Evolutionary conservation across 805 yeast species (phyloP), one percentile per base, ranked within the genome.

Genomic region (Jamesozyma rosinii): DNA sequence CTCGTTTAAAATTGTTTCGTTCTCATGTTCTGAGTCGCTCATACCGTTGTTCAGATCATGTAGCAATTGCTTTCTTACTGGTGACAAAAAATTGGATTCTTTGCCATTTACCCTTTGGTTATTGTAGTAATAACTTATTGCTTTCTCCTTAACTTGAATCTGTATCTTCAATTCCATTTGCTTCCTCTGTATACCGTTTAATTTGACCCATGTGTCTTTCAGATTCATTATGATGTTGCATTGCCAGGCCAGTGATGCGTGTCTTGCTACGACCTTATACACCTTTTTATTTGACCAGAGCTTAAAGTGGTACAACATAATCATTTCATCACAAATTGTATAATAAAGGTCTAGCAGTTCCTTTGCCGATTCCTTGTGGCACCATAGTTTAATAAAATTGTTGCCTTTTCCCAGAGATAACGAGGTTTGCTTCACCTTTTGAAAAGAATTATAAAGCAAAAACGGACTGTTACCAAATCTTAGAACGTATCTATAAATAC

Each of bases 391-490:
- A 17, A 34, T 10, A 35, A 35, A 24, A 20, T 17, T 38, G n/a
- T 18, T n/a, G 67, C 46, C 10, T 37, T 26, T 17, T n/a, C 26
- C 20, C 6, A 19, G 13, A 6, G 10, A 8, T 6, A 15, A 4
- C 52, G 44, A 41, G 9, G 37, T 29, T n/a, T 29, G 15, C 41
- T 46, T 1, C 72, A 17, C 47, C 69, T 70, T 33, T 50, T 49
- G 21, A 57, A 40, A 17, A 76, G 44, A 48, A 26, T 66, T 59
- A 29, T 71, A 55, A 1, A 77, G 37, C 49, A 82, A 67, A 59
- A 79, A 77, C 1, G 87, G 87, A 11, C 83, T 71, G 40, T 79
- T 77, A 34, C 89, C 90, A 47, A 81, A 81, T 52, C 90, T 69
- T 49, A 82, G 61, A 44, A 79, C 71, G 54, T 80, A 86, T 59